Evolutionary conservation across 805 yeast species (phyloP).

Genomic region (Candida caryicola): DNA sequence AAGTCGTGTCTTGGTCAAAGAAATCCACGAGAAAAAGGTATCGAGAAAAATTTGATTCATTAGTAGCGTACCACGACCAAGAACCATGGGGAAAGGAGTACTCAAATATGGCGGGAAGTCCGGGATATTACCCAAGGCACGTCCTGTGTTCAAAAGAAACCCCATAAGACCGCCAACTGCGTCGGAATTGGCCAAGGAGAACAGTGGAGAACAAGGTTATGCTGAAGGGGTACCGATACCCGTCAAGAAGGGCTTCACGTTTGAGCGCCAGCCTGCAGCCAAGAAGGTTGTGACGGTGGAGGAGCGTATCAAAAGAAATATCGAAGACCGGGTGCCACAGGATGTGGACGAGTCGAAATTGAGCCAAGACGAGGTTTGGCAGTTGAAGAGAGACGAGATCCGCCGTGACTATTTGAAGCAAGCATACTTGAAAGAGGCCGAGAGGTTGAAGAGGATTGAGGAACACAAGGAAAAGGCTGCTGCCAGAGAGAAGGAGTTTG

Average conservation of each 20-base stretch:
- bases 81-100: slow-evolving; percentile 47
- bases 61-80: not conserved
- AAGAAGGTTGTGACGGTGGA: slow-evolving; percentile 58
- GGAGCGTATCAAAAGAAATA: slow-evolving; percentile 54
- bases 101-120: slow-evolving; percentile 61
- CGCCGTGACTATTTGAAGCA: slow-evolving; percentile 71
- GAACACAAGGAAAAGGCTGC: slow-evolving; percentile 26
- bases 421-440: slow-evolving; percentile 55
- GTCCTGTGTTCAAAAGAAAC: slow-evolving; percentile 65
- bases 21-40: not conserved
- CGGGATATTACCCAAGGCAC: slow-evolving; percentile 77
- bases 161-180: slow-evolving; percentile 55
- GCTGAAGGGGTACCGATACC: slow-evolving; percentile 73
- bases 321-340: slow-evolving; percentile 40
- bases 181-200: slow-evolving; percentile 40
- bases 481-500: slow-evolving; percentile 22
- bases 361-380: slow-evolving; percentile 42
- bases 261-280: slow-evolving; percentile 53
- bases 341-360: slow-evolving; percentile 32
- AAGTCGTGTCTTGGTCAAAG: not conserved
- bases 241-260: slow-evolving; percentile 42
- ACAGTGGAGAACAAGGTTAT: slow-evolving; percentile 55
- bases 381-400: slow-evolving; percentile 53
- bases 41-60: slow-evolving; percentile 4
- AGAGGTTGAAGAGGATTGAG: slow-evolving; percentile 41